Percentiles rank a stretch among this genome's conserved stretches.
Evolutionary conservation across 2,329 filamentous ascomycete genomes (phyloP).

Genomic region (Fusarium pseudoanthophilum): DNA sequence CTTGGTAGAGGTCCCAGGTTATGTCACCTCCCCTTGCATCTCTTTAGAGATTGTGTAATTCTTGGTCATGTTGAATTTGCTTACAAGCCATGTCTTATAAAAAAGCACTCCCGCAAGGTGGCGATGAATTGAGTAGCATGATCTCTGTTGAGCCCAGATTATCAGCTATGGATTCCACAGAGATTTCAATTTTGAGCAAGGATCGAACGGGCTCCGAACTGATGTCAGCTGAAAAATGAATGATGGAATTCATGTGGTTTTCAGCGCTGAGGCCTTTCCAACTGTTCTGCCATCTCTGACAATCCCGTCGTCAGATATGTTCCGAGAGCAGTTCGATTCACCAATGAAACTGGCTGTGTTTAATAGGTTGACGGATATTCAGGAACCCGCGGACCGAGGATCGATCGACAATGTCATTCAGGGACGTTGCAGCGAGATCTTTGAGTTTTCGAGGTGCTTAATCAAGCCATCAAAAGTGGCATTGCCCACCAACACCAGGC

Average conservation of each 20-base stretch:
- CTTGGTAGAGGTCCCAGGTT: neutral
- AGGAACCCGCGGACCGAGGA: slow-evolving; percentile 6
- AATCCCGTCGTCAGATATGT: neutral
- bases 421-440: slow-evolving; percentile 15
- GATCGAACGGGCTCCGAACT: neutral
- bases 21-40: neutral
- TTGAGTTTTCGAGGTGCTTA: slow-evolving; percentile 9
- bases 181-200: neutral
- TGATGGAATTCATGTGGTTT: neutral
- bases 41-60: neutral
- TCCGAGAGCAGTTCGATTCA: neutral
- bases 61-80: neutral
- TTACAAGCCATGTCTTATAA: neutral
- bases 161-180: neutral
- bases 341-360: neutral
- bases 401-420: slow-evolving; percentile 23
- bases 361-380: neutral
- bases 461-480: slow-evolving; percentile 6
- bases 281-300: neutral
- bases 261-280: neutral
- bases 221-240: neutral
- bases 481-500: neutral
- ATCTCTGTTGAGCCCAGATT: neutral
- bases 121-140: neutral
- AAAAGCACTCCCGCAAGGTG: neutral